A percentile compares a stretch with the other conserved stretches of the same genome.
Conservation (phyloP, 2,329 filamentous ascomycete species). For the Colletotrichum noveboracense region DNA sequence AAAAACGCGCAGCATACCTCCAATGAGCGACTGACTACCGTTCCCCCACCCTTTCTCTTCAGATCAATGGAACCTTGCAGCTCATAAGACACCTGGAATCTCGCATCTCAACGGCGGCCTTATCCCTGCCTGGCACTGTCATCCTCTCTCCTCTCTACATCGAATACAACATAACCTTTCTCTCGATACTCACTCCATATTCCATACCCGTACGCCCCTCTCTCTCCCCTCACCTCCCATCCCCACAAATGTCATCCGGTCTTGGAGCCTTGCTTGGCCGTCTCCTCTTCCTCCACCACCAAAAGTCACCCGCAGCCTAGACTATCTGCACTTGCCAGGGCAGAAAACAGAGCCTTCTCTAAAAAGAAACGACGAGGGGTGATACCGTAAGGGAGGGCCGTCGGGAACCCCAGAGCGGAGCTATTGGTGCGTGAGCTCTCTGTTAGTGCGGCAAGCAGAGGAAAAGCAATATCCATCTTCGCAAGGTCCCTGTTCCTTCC, state of each 20-base stretch:
- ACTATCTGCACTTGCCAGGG: conserved; percentile 8
- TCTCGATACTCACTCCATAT: not conserved
- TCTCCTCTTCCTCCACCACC: conserved; percentile 6
- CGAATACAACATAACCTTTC: not conserved
- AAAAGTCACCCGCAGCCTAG: conserved; percentile 15
- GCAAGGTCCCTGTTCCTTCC: conserved; percentile 19
- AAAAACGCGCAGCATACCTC: not conserved
- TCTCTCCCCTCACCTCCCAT: not conserved
- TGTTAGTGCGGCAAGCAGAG: conserved; percentile 23
- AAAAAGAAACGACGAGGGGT: conserved; percentile 24
- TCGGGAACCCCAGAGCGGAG: conserved; percentile 13
- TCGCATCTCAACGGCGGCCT: conserved; percentile 21
- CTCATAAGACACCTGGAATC: conserved; percentile 23
- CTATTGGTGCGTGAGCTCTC: conserved; percentile 23
- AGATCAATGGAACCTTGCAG: conserved; percentile 23
- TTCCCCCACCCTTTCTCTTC: conserved; percentile 20
- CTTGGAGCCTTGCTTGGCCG: conserved; percentile 3
- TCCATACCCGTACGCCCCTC: not conserved
- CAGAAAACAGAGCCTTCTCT: conserved; percentile 9
- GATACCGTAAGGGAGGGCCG: conserved; percentile 24
- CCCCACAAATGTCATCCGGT: conserved; percentile 24
- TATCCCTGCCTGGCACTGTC: conserved; percentile 16
- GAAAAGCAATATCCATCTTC: conserved; percentile 22
- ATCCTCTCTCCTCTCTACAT: not conserved
- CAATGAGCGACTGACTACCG: conserved; percentile 8